Conservation (phyloP, 2,329 filamentous ascomycete species). For the Sporothrix euskadiensis region DNA sequence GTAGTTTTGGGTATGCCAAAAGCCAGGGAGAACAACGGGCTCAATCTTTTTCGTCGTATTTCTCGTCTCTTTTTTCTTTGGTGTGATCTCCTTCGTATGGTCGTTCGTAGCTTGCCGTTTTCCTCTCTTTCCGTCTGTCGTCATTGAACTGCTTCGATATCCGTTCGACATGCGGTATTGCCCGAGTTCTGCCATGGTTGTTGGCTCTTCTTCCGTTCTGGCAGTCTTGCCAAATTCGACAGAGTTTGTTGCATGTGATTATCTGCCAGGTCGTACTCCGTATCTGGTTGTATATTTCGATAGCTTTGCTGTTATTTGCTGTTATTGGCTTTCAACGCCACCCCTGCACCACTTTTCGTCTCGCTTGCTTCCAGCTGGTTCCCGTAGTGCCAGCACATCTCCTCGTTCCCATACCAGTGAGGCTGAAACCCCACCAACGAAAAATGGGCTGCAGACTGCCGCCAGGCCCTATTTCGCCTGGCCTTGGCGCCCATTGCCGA, state of each 20-base stretch:
- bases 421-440: slow-evolving; percentile 2
- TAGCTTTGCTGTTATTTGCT: too few relatives aligned
- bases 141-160: background rate
- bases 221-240: background rate
- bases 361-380: background rate
- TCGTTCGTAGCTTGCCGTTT: background rate
- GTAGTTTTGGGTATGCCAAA: background rate
- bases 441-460: background rate
- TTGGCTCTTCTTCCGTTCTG: background rate
- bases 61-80: background rate
- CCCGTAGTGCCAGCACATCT: background rate
- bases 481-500: background rate
- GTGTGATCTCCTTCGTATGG: background rate
- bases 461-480: slow-evolving; percentile 1
- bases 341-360: background rate
- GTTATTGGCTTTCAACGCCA: background rate
- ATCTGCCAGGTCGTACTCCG: background rate
- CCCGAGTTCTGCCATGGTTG: background rate
- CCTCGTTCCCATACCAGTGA: background rate
- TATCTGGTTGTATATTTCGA: background rate
- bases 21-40: background rate
- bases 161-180: background rate
- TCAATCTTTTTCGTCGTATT: background rate
- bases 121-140: background rate
- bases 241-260: slow-evolving; percentile 1